Evolutionary conservation across 495 filamentous ascomycete genomes (phyloP).

Genomic region (Lineolata rhizophorae): DNA sequence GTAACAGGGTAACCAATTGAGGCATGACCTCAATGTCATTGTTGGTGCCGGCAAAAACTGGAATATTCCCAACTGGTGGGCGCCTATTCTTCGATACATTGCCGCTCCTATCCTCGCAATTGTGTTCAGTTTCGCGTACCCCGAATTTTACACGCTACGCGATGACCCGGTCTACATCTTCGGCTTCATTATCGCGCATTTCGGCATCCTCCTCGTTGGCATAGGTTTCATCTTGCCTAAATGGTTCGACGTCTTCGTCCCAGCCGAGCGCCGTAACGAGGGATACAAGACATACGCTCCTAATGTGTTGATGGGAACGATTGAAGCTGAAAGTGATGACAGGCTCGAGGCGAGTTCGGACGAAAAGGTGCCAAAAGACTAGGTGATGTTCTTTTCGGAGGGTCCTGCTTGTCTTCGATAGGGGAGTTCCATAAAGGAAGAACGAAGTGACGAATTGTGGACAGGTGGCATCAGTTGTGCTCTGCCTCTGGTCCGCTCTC

Average conservation of each 20-base stretch:
- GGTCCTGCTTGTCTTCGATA: no score
- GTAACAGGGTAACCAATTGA: conserved; percentile 4
- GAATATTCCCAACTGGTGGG: conserved; percentile 19
- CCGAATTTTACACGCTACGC: conserved; percentile 17
- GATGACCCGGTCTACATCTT: conserved; percentile 20
- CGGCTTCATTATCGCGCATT: conserved; percentile 19
- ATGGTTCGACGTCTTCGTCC: conserved; percentile 20
- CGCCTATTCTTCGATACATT: conserved; percentile 18
- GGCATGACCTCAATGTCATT: conserved; percentile 6
- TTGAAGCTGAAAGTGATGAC: no score
- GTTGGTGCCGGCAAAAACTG: conserved; percentile 15
- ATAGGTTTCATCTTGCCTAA: conserved; percentile 17
- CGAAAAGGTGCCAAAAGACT: no score
- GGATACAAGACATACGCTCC: no score
- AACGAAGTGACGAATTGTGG: no score
- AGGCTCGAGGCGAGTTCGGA: no score
- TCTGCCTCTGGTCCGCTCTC: no score
- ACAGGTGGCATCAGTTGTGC: no score
- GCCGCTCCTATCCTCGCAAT: conserved; percentile 19
- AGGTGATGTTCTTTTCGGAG: no score
- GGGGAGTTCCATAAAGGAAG: no score
- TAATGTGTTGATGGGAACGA: no score
- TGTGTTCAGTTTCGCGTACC: conserved; percentile 22
- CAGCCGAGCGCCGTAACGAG: conserved; percentile 12
- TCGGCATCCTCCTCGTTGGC: conserved; percentile 13